Evolutionary conservation across 345 rosid genomes (phyloP), one percentile per base, ranked within the genome.

Genomic region (Populus deltoides): DNA sequence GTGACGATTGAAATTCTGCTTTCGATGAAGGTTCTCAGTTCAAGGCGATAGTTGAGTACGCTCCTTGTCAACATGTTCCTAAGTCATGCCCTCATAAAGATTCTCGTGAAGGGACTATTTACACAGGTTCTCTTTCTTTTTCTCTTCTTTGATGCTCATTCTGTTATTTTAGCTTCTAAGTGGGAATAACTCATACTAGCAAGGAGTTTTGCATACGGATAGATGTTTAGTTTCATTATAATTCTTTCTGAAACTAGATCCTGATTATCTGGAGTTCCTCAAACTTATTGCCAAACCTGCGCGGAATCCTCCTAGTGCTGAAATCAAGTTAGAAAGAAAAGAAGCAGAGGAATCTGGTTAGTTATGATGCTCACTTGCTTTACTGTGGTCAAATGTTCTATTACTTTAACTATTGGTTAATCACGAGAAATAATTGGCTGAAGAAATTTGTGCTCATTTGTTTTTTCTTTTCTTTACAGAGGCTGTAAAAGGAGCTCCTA

Each of bases 261-360:
- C 93, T 73, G 92, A 89, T 59, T 92, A 92, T 84, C 73, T 89
- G 69, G 94, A 92, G 66, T 89, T 92, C 74, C 92, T 92, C 83
- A 86, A 92, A 83, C 22, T 77, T 27, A 84, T 90, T 84, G 88
- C 92, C 51, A 86, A 89, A 45, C 97, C 94, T 43, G 86, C 75
- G 66, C 90, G 87, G 88, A 81, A 85, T 85, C 92, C 88, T 73
- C 92, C 88, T 0, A 90, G 93, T 81, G 88, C 94, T 22, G 91
- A 90, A 74, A 81, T 87, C 66, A 92, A 84, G 81, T 71, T 92
- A 83, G 93, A 92, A 79, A 90, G 88, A 81, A 89, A 86, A 81
- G 93, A 90, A 82, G 91, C 93, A 41, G 93, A 86, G 77, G 82
- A 62, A 76, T 75, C 94, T 82, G 91, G 94, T 90, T 51, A 31